A percentile compares a stretch with the other conserved stretches of the same genome.
Conservation (phyloP, 2,329 filamentous ascomycete species). For the Trichoderma sp. region DNA sequence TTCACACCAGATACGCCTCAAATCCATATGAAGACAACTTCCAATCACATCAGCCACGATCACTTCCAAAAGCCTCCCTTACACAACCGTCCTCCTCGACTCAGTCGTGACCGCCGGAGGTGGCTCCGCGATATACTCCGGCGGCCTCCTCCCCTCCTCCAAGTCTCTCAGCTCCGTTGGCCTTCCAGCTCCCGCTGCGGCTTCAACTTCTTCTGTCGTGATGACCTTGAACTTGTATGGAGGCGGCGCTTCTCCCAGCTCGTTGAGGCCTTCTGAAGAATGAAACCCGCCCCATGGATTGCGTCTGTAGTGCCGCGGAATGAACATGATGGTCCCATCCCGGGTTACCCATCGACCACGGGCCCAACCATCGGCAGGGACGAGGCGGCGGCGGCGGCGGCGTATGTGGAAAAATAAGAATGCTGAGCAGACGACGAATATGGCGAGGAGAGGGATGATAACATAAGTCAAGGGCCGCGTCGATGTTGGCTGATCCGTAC, state of each 20-base stretch:
- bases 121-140: slow-evolving; percentile 33
- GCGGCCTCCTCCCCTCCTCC: slow-evolving; percentile 32
- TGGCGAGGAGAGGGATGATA: slow-evolving; percentile 50
- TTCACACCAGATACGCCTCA: neutral
- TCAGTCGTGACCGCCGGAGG: slow-evolving; percentile 28
- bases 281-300: slow-evolving; percentile 29
- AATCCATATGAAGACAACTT: neutral
- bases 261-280: slow-evolving; percentile 59
- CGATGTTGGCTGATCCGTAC: slow-evolving; percentile 34
- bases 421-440: slow-evolving; percentile 42
- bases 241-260: slow-evolving; percentile 65
- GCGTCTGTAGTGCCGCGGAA: slow-evolving; percentile 13
- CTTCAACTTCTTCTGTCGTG: slow-evolving; percentile 26
- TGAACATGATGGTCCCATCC: slow-evolving; percentile 31
- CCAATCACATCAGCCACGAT: neutral
- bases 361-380: slow-evolving; percentile 22
- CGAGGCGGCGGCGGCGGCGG: slow-evolving; percentile 32
- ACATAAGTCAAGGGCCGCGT: slow-evolving; percentile 60
- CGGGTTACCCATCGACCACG: slow-evolving; percentile 19
- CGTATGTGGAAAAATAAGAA: slow-evolving; percentile 47
- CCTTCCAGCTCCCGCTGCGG: neutral
- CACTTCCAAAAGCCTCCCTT: neutral
- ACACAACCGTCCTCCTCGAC: slow-evolving; percentile 13
- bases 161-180: slow-evolving; percentile 30
- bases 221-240: slow-evolving; percentile 52